Evolutionary conservation across 495 filamentous ascomycete genomes (phyloP), one percentile per base, ranked within the genome.

Genomic region (Penicillium macrosclerotiorum): DNA sequence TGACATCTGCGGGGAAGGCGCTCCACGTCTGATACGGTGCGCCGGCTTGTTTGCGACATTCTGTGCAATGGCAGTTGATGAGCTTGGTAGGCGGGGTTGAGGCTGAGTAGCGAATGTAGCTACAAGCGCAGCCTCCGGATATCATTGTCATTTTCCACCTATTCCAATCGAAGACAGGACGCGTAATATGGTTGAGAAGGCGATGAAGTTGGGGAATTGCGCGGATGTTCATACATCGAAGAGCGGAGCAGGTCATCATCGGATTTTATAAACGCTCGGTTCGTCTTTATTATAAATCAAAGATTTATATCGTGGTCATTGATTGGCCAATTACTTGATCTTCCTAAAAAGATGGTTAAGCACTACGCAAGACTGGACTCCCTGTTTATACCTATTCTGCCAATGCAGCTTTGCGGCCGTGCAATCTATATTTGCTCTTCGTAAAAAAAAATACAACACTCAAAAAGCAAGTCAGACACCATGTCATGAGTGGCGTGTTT

Each of bases 1-100:
- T 46, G 22, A 45, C 17, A 5, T 45, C 42, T 3, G 44, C 35
- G 0, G 59, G 45, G 17, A 64, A 60, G 11, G 47, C 46, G 11
- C 51, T 53, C 40, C 57, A 68, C 16, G 48, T 32, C 22, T 58
- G 52, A 40, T 64, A 68, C 6, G 62, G 57, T 9, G 59, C 57
- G 7, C 64, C 64, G 27, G 59, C 36, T 45, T 59, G 57, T 47
- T 60, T 64, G 30, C 59, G 57, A 30, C 64, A 68, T 24, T 36
- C 44, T 12, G 27, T 45, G 32, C 64, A 68, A 42, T 68, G 60
- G 36, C 64, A 68, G 24, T 64, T 56, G 8, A 57, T 53, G 17
- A 60, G 31, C 3, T 27, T 38, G 8, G 34, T 45, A 8, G 64
- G 60, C 0, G 49, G 37, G 4, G 11, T 43, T 7, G 42, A 30